A percentile compares a stretch with the other conserved stretches of the same genome.
Evolutionary conservation across 2,329 filamentous ascomycete genomes (phyloP).

Genomic region (Paecilomyces variotii): DNA sequence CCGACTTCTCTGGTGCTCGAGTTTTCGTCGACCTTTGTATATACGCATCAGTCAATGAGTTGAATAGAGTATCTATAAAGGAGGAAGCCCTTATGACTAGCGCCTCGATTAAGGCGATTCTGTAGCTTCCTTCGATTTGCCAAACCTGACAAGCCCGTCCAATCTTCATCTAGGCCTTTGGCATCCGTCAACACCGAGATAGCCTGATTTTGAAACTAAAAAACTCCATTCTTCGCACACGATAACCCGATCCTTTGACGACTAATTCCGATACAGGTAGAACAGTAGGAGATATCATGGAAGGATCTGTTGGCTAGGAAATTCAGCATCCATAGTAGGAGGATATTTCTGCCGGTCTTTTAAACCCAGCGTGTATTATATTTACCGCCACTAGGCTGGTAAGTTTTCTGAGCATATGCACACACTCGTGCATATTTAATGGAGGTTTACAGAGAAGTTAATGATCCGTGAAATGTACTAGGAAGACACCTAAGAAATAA

Average conservation of each 20-base stretch:
- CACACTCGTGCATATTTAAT: too few relatives aligned
- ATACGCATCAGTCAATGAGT: background rate
- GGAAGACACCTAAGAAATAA: background rate
- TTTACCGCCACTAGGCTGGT: background rate
- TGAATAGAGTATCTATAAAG: background rate
- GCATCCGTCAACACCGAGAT: background rate
- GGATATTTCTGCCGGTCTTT: background rate
- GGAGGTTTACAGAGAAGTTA: too few relatives aligned
- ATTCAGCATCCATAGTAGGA: background rate
- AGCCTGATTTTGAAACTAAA: background rate
- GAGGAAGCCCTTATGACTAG: background rate
- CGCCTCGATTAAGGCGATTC: constrained; percentile 2
- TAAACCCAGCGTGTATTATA: background rate
- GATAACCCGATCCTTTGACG: background rate
- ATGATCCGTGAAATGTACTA: too few relatives aligned
- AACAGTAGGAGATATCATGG: background rate
- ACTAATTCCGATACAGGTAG: background rate
- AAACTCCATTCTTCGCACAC: background rate
- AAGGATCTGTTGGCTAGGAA: background rate
- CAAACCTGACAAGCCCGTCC: background rate
- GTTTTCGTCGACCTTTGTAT: background rate
- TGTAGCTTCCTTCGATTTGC: background rate
- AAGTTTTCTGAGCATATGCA: too few relatives aligned
- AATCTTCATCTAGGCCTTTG: background rate
- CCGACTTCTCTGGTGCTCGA: background rate